Conservation (phyloP, 1,139 yeast species). For the Suhomyces chickasaworum region DNA sequence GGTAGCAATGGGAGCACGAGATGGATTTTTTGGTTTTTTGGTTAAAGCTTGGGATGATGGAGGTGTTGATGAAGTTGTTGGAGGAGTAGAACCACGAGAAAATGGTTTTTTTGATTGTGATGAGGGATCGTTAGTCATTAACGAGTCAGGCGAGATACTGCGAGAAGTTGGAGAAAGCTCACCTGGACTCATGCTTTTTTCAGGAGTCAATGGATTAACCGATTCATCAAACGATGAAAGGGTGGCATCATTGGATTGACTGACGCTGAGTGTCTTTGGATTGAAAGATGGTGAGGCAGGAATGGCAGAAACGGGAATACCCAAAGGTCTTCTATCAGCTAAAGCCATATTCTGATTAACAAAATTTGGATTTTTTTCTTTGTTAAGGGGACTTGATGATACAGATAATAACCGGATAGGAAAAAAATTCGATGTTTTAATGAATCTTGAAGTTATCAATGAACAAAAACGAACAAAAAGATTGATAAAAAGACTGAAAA, state of each 20-base stretch:
- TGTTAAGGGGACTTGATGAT: constrained; percentile 1
- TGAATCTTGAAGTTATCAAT: constrained; percentile 10
- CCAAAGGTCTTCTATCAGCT: constrained; percentile 61
- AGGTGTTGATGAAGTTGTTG: constrained; percentile 21
- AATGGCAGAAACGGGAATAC: constrained; percentile 41
- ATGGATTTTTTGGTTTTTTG: constrained; percentile 41
- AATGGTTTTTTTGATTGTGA: constrained; percentile 19
- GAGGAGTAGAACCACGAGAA: constrained; percentile 18
- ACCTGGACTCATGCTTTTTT: constrained; percentile 28
- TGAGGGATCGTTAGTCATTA: constrained; percentile 32
- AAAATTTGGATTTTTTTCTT: constrained; percentile 9
- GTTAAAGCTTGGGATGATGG: constrained; percentile 15
- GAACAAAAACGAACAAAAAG: constrained; percentile 13
- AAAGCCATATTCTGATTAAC: constrained; percentile 45
- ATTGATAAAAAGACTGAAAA: constrained; percentile 15
- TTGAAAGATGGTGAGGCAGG: constrained; percentile 51
- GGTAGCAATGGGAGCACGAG: constrained; percentile 56
- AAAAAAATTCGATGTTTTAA: constrained; percentile 13
- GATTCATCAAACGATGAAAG: constrained; percentile 8
- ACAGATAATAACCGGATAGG: constrained; percentile 14
- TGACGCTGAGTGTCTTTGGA: constrained; percentile 39
- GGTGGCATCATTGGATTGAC: constrained; percentile 7
- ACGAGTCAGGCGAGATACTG: constrained; percentile 48
- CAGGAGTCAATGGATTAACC: constrained; percentile 23
- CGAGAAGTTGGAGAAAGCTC: constrained; percentile 44